These are phyloP conservation scores for Parasitella parasitica DNA, from an alignment of 371 early-diverging fungal genomes.

Conservation along the genomic window DNA sequence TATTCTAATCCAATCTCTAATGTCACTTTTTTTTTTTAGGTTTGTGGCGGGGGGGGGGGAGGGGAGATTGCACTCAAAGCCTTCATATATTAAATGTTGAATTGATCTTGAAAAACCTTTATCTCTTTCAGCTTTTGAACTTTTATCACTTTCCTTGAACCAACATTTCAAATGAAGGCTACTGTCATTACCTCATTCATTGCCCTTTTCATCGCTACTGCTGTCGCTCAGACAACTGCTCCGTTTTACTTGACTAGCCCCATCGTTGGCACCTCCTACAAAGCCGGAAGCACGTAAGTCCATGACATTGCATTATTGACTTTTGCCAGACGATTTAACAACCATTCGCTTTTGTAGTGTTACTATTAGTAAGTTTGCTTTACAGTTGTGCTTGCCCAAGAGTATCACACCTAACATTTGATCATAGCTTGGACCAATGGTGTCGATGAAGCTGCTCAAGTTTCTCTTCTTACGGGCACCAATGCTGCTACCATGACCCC, in stretches of 20 bases:
- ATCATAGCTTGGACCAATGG: constrained; percentile 29
- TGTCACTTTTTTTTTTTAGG: background rate
- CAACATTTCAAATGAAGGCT: background rate
- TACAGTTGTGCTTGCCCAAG: too few relatives aligned
- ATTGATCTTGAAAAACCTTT: background rate
- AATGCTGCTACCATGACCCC: constrained; percentile 14
- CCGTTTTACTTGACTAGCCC: constrained; percentile 31
- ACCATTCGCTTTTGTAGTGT: background rate
- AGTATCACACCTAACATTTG: too few relatives aligned
- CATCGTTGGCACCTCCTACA: constrained; percentile 19
- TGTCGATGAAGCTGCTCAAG: constrained; percentile 10
- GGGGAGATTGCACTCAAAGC: background rate
- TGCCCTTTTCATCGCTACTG: constrained; percentile 9
- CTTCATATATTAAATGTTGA: background rate
- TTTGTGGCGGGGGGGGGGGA: background rate
- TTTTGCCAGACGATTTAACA: background rate
- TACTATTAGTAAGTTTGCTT: constrained; percentile 9
- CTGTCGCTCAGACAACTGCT: constrained; percentile 19
- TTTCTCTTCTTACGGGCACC: constrained; percentile 22
- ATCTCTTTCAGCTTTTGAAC: background rate
- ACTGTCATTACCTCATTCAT: background rate
- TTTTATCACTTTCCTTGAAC: background rate
- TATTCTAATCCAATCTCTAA: background rate
- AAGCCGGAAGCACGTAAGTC: constrained; percentile 26
- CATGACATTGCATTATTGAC: background rate